Evolutionary conservation across 441 rosid genomes (phyloP), one percentile per base, ranked within the genome.

Genomic region (Brassica balearica): DNA sequence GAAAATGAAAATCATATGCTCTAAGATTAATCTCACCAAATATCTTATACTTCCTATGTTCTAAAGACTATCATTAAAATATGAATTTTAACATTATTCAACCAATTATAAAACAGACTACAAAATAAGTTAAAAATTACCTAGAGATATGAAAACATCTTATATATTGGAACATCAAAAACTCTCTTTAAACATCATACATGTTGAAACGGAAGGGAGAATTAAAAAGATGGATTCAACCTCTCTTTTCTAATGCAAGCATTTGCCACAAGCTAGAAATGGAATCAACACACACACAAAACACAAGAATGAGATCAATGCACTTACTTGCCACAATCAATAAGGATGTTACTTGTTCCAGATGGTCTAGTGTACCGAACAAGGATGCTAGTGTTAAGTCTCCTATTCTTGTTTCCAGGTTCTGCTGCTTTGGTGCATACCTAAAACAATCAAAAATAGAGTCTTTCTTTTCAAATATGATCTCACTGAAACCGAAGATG

Each of bases 251-350:
- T 48, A 62, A 60, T 12, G 69, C 12, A 23, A 56, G 10, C 29
- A 71, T 25, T 51, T 55, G 41, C 75, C 23, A 41, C 58, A 60
- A 60, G 48, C 48, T 8, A 41, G 48, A 41, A 61, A 53, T 58
- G 70, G 64, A 51, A 22, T 56, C 62, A 59, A 34, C 46, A 55
- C 0, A 22, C 1, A 12, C 27, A 25, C 27, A 61, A 25, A 12
- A 12, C 36, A 25, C 48, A 66, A 0, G 1, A 53, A 12, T 19
- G 20, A 51, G 27, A 17, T 68, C 68, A 73, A 2, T 48, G 81
- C 80, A 89, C 99, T 87, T 84, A 91, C 97, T 93, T 95, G 80
- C 98, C 99, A 77, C 88, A 91, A 84, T 93, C 99, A 79, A 95
- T 88, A 0, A 95, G 85, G 82, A 91, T 85, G 84, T 93, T 83